Evolutionary conservation across 805 yeast genomes (phyloP), one percentile per base, ranked within the genome.

Genomic region (Alloascoidea hylecoeti): DNA sequence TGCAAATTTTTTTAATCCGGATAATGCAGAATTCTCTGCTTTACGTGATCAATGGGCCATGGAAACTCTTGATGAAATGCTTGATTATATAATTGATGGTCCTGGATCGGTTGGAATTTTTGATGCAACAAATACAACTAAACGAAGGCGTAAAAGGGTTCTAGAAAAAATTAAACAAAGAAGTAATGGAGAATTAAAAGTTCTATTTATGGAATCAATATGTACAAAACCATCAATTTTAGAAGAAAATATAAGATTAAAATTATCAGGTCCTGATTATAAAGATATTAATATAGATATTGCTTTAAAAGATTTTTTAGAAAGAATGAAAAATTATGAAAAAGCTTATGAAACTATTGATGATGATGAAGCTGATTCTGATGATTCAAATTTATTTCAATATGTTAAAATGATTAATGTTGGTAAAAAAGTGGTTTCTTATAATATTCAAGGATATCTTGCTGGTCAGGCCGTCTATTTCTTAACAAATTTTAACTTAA

Each of bases 401-500:
- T 92, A 86, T 50, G 83, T 88, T 46, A 86, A 89, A 56, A 86
- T 89, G 94, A 85, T 89, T 41, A 89, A 89, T 55, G 96, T 88
- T 6, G 97, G 98, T 5, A 76, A 83, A 49, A 92, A 89, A 55
- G 85, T 89, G 32, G 94, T 89, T 38, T 83, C 95, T 23, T 88
- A 79, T 55, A 85, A 88, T 51, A 82, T 89, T 41, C 83, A 83
- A 49, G 82, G 82, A 3, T 92, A 85, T 50, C 61, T 89, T 38
- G 89, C 96, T 0, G 88, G 96, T 2, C 97, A 92, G 52, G 81
- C 95, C 1, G 83, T 88, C 28, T 89, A 85, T 53, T 92, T 86
- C 61, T 61, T 89, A 45, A 65, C 89, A 44, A 85, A 85, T 49
- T 89, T 89, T 70, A 89, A 92, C 53, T 64, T 89, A 34, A 71